Conservation (phyloP, 352 stramenopile species). For the Phytophthora aleatoria region DNA sequence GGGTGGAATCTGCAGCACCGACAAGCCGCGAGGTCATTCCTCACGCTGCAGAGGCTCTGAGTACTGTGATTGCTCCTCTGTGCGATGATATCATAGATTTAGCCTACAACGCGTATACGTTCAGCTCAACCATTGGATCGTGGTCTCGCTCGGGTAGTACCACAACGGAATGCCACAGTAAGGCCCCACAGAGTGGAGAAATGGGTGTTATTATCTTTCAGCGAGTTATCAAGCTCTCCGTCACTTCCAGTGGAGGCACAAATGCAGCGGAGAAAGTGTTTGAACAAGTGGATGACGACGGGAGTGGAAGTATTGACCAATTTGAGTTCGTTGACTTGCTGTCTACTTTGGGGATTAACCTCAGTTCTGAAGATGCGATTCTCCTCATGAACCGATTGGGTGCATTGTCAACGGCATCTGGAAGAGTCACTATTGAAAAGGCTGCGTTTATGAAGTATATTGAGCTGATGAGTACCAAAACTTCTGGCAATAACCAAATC, state of each 20-base stretch:
- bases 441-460: constrained; percentile 29
- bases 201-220: constrained; percentile 49
- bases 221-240: constrained; percentile 41
- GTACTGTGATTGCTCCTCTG: constrained; percentile 41
- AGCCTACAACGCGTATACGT: constrained; percentile 40
- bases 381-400: constrained; percentile 61
- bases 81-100: constrained; percentile 48
- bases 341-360: constrained; percentile 45
- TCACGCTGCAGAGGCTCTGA: constrained; percentile 24
- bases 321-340: constrained; percentile 58
- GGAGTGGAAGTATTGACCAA: constrained; percentile 60
- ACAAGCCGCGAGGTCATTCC: constrained; percentile 6
- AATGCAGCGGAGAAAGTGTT: constrained; percentile 47
- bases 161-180: constrained; percentile 17
- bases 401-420: constrained; percentile 4
- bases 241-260: constrained; percentile 21
- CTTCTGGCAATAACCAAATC: not conserved
- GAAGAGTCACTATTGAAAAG: constrained; percentile 20
- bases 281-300: constrained; percentile 54
- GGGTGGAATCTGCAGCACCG: constrained; percentile 28
- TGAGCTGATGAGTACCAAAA: constrained; percentile 14
- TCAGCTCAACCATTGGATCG: constrained; percentile 36
- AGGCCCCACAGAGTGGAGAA: constrained; percentile 6
- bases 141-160: constrained; percentile 52
- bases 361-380: constrained; percentile 37